Base-by-base conservation (phyloP, 2,329 filamentous ascomycete genomes). In the Hypoxylon rubiginosum region DNA sequence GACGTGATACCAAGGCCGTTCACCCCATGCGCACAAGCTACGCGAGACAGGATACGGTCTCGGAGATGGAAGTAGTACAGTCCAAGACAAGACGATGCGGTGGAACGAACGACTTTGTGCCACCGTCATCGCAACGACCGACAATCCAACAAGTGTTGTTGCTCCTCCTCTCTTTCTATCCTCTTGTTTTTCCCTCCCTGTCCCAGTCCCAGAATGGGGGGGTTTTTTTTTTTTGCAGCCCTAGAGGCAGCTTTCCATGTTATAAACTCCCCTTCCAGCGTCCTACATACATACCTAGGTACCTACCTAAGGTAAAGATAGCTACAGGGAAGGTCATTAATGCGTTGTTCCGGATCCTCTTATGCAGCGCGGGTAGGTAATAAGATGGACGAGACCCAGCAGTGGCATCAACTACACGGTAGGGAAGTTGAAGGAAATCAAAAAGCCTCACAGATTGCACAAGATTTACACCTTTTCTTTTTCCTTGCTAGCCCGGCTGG, bases 91-190 rank as follows among this genome's bases (percentile, higher is more conserved):
- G 54, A 61, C 58, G 4, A 71, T 73, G 73, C 64, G 54, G 74
- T 76, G 70, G 67, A 67, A 77, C 73, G 71, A 74, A 73, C 70
- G 69, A 72, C 58, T 48, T 54, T 69, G 72, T 73, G 65, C 65
- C 58, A 73, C 71, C 65, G 58, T 67, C 57, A 61, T 67, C 58
- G 36, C 53, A 32, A 70, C 68, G 67, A 67, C 66, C 59, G 67
- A 68, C 66, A 62, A 66, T 66, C 64, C 67, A 73, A 72, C 71
- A 61, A 64, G 21, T 66, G 55, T 65, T 9, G 45, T 15, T 46
- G 48, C 62, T 67, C 65, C 26, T 11, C 30, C 13, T 41, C 39
- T 53, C 26, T 32, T 43, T 34, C 32, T 53, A 24, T 24, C 21
- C 21, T 24, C 21, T 24, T 4, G 2, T 7, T 19, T 19, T 43